Evolutionary conservation across 2,329 filamentous ascomycete species (phyloP), one percentile per base, ranked within the genome.

Genomic region (Sphaerulina vaccinii): DNA sequence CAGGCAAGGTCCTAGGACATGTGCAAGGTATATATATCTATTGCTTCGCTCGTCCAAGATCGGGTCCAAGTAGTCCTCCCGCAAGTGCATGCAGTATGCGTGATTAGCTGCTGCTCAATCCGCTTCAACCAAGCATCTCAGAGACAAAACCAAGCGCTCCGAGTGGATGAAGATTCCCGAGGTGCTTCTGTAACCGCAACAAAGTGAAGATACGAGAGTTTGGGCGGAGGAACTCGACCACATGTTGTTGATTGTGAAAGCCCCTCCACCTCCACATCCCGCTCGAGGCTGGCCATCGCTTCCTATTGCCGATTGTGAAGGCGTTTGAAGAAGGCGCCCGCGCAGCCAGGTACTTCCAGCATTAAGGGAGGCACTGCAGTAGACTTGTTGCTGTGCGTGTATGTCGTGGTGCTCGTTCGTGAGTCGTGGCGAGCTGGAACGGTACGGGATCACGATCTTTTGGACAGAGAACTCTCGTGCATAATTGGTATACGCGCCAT

Each of bases 211-310:
- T 40, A 37, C 29, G 40, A 50, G 48, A 38, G 48, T 43, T 43
- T 37, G 48, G 40, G 29, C 27, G 29, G 47, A 37, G 29, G 47
- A 50, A 40, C 24, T 36, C 16, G 24, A 43, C 15, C 22, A 43
- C 23, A 10, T 32, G 23, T 23, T 29, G 40, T 33, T 29, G 39
- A 23, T 22, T 43, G 48, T 22, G 19, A 13, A 3, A 11, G 16
- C 48, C 47, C 48, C 48, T 50, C 48, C 48, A 50, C 48, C 40
- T 44, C 48, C 48, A 44, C 48, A 49, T 49, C 45, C 45, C 45
- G 45, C 36, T 22, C 16, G 23, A 13, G 16, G 22, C 44, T 47
- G 13, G 44, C 32, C 13, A 13, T n/a, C n/a, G n/a, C n/a, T n/a
- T n/a, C n/a, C n/a, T n/a, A 29, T 13, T 32, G 32, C 13, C 42